Percentiles rank a stretch among this genome's conserved stretches.
phyloP scores from a whole-genome alignment of 495 filamentous ascomycete species.

The Glarea lozoyensis region DNA sequence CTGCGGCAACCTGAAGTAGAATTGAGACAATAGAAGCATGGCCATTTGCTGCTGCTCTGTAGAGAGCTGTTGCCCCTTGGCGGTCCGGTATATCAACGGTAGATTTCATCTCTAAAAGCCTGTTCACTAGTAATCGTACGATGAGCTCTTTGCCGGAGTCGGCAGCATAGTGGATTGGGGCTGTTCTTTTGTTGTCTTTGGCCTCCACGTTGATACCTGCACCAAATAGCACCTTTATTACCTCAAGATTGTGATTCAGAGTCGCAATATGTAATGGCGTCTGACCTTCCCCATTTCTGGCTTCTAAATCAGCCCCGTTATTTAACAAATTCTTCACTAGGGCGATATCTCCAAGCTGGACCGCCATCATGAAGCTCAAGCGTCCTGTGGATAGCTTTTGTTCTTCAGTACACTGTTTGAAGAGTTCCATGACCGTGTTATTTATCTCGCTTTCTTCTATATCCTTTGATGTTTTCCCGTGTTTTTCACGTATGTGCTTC shows the following conservation, averaged over 20 bases:
- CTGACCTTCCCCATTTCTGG: constrained; percentile 9
- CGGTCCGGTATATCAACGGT: constrained; percentile 8
- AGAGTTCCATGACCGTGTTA: no score
- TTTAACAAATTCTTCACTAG: constrained; percentile 8
- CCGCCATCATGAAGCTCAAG: constrained; percentile 14
- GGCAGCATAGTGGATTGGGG: constrained; percentile 8
- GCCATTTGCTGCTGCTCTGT: constrained; percentile 6
- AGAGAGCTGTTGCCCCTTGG: constrained; percentile 6
- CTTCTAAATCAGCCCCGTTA: constrained; percentile 10
- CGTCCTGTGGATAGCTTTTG: constrained; percentile 12
- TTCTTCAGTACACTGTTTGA: constrained; percentile 7
- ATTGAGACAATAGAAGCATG: constrained; percentile 8
- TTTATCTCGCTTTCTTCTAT: no score
- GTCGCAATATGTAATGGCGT: constrained; percentile 15
- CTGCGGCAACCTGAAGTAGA: constrained; percentile 4
- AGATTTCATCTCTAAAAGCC: constrained; percentile 8
- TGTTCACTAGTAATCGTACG: constrained; percentile 6
- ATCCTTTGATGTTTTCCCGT: no score
- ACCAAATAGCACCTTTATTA: constrained; percentile 11
- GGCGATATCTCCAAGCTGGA: constrained; percentile 8
- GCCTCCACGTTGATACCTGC: constrained; percentile 10
- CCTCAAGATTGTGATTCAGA: constrained; percentile 5
- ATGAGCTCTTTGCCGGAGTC: constrained; percentile 3
- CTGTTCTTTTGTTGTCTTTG: constrained; percentile 8
- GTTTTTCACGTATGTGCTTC: no score